These are phyloP conservation scores for Suillus subaureus DNA, from an alignment of 768 basidiomycete species.

Conservation along the genomic window DNA sequence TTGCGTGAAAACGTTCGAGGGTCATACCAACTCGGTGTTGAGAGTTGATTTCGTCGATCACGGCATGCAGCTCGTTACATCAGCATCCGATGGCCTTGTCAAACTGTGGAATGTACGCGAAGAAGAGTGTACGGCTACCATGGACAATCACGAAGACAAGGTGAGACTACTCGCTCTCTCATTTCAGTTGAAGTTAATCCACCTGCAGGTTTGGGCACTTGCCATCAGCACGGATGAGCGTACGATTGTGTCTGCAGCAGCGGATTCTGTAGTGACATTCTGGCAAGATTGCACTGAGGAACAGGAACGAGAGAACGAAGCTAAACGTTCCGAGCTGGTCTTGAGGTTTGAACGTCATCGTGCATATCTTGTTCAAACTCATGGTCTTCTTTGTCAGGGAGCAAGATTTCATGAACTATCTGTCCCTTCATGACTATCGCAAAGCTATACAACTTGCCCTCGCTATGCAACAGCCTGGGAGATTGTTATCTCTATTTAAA, in stretches of 20 bases:
- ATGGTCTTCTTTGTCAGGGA: slow-evolving; percentile 58
- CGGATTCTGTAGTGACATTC: slow-evolving; percentile 94
- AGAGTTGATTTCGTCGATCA: slow-evolving; percentile 87
- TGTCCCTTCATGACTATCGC: slow-evolving; percentile 85
- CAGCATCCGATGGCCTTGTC: slow-evolving; percentile 92
- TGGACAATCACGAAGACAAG: slow-evolving; percentile 99
- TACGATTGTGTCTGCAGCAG: slow-evolving; percentile 90
- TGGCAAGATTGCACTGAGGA: slow-evolving; percentile 96
- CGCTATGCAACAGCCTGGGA: slow-evolving; percentile 91
- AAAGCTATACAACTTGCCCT: slow-evolving; percentile 91
- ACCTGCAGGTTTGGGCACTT: slow-evolving; percentile 89
- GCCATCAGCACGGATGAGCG: slow-evolving; percentile 80
- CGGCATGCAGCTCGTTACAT: slow-evolving; percentile 85
- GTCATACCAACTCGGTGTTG: slow-evolving; percentile 95
- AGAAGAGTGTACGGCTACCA: slow-evolving; percentile 83
- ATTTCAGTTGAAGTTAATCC: slow-evolving; percentile 4
- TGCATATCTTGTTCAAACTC: slow-evolving; percentile 1
- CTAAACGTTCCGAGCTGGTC: slow-evolving; percentile 70
- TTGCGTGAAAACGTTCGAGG: slow-evolving; percentile 96
- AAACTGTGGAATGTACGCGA: slow-evolving; percentile 93
- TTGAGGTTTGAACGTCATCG: slow-evolving; percentile 63
- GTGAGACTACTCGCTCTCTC: slow-evolving; percentile 41
- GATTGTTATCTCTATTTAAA: slow-evolving; percentile 78
- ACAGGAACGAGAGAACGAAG: slow-evolving; percentile 73
- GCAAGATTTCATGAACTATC: slow-evolving; percentile 93